These are phyloP conservation scores for Colletotrichum sublineola DNA, from an alignment of 2,329 filamentous ascomycete species.

Conservation along the genomic window DNA sequence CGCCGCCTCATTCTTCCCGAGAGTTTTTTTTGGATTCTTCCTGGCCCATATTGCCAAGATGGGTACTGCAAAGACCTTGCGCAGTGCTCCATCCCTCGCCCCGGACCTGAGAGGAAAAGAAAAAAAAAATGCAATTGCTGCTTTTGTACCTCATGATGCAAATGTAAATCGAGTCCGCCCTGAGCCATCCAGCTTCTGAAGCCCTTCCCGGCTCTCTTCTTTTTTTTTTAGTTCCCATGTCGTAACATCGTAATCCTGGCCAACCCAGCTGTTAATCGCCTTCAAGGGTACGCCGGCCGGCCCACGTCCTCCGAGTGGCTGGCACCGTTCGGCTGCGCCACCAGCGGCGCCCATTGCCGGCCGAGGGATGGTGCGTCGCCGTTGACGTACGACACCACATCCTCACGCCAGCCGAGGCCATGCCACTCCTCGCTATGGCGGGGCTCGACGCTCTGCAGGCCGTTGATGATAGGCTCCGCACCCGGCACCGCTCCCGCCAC, in stretches of 20 bases:
- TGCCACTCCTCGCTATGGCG: slow-evolving; percentile 60
- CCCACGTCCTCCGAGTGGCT: slow-evolving; percentile 5
- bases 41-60: slow-evolving; percentile 11
- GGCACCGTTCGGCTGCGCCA: slow-evolving; percentile 9
- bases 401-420: slow-evolving; percentile 64
- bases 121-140: slow-evolving; percentile 25
- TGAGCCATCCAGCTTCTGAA: slow-evolving; percentile 3
- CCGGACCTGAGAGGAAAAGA: slow-evolving; percentile 3
- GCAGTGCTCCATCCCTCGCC: slow-evolving; percentile 37
- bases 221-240: slow-evolving; percentile 38
- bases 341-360: slow-evolving; percentile 60
- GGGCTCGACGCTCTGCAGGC: slow-evolving; percentile 55
- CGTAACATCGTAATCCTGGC: slow-evolving; percentile 41
- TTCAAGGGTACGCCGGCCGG: slow-evolving; percentile 42
- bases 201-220: slow-evolving; percentile 8
- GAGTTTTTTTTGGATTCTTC: slow-evolving; percentile 16
- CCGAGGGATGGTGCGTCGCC: slow-evolving; percentile 58
- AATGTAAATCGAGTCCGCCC: slow-evolving; percentile 32
- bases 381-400: slow-evolving; percentile 53
- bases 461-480: slow-evolving; percentile 52
- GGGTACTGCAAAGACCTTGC: slow-evolving; percentile 27
- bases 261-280: not conserved
- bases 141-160: slow-evolving; percentile 37
- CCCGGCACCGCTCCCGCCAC: slow-evolving; percentile 52
- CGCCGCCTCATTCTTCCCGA: slow-evolving; percentile 16